Percentiles rank a stretch among this genome's conserved stretches.
phyloP scores from a whole-genome alignment of 805 yeast species.

The Suhomyces sp. region DNA sequence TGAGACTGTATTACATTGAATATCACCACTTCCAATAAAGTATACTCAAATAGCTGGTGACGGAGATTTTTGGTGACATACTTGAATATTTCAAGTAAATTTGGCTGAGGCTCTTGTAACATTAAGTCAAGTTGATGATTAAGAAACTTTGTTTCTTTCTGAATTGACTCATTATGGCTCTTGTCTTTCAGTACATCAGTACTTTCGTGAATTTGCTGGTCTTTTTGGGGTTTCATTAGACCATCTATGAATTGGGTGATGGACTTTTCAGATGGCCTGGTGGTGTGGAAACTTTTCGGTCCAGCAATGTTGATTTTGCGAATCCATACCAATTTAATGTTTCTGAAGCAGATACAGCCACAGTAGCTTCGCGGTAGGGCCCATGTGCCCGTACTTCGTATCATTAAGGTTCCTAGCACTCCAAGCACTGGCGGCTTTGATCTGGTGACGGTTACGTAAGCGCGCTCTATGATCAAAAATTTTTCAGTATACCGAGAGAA shows the following conservation, averaged over 20 bases:
- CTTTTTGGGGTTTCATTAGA: not conserved
- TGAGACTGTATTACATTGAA: conserved; percentile 16
- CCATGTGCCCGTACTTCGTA: not conserved
- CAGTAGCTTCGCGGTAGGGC: not conserved
- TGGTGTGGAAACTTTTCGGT: not conserved
- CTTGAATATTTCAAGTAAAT: conserved; percentile 5
- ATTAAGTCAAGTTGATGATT: conserved; percentile 1
- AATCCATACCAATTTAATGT: not conserved
- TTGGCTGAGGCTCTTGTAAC: not conserved
- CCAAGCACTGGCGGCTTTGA: not conserved
- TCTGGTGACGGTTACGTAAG: not conserved
- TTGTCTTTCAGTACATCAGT: too few relatives aligned
- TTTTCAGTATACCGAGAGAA: not conserved
- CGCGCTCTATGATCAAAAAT: not conserved
- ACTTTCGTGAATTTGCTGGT: too few relatives aligned
- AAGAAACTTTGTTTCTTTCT: too few relatives aligned
- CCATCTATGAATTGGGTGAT: not conserved
- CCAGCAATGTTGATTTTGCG: not conserved
- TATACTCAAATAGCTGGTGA: conserved; percentile 7
- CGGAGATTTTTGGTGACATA: conserved; percentile 7
- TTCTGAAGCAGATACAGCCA: not conserved
- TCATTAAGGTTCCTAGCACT: not conserved
- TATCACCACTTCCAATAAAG: conserved; percentile 22
- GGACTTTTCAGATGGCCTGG: not conserved
- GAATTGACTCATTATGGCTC: too few relatives aligned